phyloP scores from a whole-genome alignment of 441 rosid species.

The Melianthus villosus region DNA sequence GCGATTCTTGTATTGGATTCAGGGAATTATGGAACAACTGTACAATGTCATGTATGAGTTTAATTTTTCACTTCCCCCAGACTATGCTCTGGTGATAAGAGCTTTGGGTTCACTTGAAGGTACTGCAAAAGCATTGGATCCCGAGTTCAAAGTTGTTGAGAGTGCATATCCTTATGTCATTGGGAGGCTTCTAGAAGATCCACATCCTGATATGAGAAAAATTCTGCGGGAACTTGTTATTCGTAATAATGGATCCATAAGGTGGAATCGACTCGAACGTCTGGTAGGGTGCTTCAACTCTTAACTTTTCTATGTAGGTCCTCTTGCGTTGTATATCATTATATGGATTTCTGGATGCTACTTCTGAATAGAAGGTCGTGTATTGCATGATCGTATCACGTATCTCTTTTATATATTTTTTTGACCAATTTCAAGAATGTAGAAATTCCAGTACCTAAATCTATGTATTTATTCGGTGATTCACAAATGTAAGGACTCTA shows the following conservation, averaged over 20 bases:
- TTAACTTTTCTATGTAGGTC: too few species aligned
- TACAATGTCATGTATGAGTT: conserved; percentile 89
- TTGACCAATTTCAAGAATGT: too few species aligned
- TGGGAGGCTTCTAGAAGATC: conserved; percentile 81
- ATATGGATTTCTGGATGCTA: neutral
- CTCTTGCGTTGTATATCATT: neutral
- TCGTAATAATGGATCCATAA: conserved; percentile 68
- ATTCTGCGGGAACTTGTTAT: conserved; percentile 79
- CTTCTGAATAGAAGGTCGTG: too few species aligned
- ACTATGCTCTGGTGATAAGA: conserved; percentile 89
- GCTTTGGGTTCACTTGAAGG: conserved; percentile 96
- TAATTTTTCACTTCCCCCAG: conserved; percentile 86
- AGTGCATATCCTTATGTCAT: conserved; percentile 86
- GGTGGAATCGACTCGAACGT: conserved; percentile 94
- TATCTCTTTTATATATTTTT: too few species aligned
- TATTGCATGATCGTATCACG: too few species aligned
- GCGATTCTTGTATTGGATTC: conserved; percentile 17
- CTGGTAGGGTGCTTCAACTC: conserved; percentile 49
- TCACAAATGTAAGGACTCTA: too few species aligned
- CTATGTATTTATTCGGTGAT: too few species aligned
- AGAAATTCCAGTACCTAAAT: too few species aligned
- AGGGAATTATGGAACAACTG: conserved; percentile 76
- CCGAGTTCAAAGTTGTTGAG: conserved; percentile 81
- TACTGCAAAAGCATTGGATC: conserved; percentile 84
- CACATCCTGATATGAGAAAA: conserved; percentile 94